Percentiles rank a stretch among this genome's conserved stretches.
phyloP scores from a whole-genome alignment of 148 eudicot genomes.

The Chenopodium formosanum region DNA sequence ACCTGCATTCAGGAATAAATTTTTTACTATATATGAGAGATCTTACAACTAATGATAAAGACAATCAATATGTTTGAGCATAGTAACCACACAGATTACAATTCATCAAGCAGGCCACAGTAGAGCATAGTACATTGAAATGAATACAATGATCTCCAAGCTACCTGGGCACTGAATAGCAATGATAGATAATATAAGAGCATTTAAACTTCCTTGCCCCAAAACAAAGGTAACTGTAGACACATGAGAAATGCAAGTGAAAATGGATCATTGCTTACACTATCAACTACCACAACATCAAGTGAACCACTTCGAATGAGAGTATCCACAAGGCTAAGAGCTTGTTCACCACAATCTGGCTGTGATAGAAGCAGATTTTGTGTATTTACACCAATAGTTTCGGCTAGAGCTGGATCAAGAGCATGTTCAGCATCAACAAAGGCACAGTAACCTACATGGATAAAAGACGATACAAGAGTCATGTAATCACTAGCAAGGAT shows the following conservation, averaged over 20 bases:
- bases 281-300: slow-evolving; percentile 95
- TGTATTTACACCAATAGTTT: slow-evolving; percentile 85
- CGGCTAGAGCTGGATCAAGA: slow-evolving; percentile 86
- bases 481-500: neutral
- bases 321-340: slow-evolving; percentile 94
- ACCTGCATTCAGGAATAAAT: slow-evolving; percentile 44
- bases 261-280: slow-evolving; percentile 52
- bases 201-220: neutral
- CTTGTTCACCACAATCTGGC: slow-evolving; percentile 99
- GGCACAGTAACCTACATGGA: slow-evolving; percentile 73
- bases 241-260: neutral
- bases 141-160: neutral
- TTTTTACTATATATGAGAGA: neutral
- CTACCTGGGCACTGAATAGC: neutral
- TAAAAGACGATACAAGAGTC: neutral
- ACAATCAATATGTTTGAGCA: neutral
- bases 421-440: slow-evolving; percentile 99
- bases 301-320: slow-evolving; percentile 94
- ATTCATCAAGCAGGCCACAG: neutral
- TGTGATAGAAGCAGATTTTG: slow-evolving; percentile 88
- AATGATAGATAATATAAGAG: neutral
- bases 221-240: neutral
- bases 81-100: neutral
- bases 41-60: neutral
- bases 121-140: neutral